These are phyloP conservation scores for Clarireedia hainanense DNA, from an alignment of 2,329 filamentous ascomycete species.

Conservation along the genomic window DNA sequence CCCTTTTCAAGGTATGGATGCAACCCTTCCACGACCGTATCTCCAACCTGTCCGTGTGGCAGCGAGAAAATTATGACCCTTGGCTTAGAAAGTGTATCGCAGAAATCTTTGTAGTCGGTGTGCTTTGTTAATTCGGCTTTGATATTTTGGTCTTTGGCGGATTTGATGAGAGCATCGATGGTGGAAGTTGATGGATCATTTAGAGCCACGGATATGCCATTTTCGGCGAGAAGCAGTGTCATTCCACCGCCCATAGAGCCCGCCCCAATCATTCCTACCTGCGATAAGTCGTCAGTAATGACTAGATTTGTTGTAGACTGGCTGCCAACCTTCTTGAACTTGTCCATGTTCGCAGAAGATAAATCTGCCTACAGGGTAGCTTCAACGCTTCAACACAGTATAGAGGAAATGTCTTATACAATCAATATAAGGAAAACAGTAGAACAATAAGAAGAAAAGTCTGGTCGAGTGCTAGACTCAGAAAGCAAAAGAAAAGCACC, in stretches of 20 bases:
- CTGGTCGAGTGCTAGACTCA: no score
- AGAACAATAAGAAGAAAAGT: no score
- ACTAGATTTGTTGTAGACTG: background rate
- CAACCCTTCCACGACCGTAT: slow-evolving; percentile 31
- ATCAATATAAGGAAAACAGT: no score
- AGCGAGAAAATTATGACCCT: slow-evolving; percentile 46
- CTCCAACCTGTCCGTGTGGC: slow-evolving; percentile 37
- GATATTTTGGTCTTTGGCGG: slow-evolving; percentile 20
- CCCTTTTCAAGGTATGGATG: slow-evolving; percentile 44
- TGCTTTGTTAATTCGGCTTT: slow-evolving; percentile 27
- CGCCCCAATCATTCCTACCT: slow-evolving; percentile 48
- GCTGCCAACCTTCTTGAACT: no score
- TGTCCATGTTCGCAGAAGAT: no score
- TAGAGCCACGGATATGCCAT: slow-evolving; percentile 45
- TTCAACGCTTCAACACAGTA: no score
- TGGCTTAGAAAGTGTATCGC: slow-evolving; percentile 36
- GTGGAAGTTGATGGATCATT: slow-evolving; percentile 43
- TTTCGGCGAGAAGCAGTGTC: slow-evolving; percentile 50
- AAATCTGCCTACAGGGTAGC: no score
- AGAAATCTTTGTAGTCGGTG: slow-evolving; percentile 37
- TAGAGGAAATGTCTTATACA: no score
- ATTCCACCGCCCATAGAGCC: slow-evolving; percentile 51
- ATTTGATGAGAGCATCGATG: slow-evolving; percentile 34
- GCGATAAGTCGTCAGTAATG: background rate
- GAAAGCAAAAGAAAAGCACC: no score